phyloP scores from a whole-genome alignment of 208 protist species.

The Acanthamoeba royreba region DNA sequence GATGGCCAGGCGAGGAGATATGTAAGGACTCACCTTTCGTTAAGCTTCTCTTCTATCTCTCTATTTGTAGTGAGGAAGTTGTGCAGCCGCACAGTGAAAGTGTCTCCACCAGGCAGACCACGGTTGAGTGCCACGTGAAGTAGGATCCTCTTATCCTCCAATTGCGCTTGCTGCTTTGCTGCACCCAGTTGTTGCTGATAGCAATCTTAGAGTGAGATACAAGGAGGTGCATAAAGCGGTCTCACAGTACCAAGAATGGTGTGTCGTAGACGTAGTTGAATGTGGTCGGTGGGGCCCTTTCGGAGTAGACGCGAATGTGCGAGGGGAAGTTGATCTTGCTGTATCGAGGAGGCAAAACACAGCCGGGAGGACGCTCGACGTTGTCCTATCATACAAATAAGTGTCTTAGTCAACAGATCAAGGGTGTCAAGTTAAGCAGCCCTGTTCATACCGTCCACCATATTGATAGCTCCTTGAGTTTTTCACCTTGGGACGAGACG shows the following conservation, averaged over 20 bases:
- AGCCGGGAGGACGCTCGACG: not conserved
- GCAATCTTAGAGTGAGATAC: not conserved
- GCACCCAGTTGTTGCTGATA: not conserved
- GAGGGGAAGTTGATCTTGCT: not conserved
- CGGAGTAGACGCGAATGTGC: not conserved
- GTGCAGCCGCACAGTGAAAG: not conserved
- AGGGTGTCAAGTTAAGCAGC: not conserved
- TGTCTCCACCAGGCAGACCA: not conserved
- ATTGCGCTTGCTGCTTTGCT: not conserved
- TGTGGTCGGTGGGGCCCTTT: not conserved
- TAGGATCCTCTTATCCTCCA: not conserved
- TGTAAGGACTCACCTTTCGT: not conserved
- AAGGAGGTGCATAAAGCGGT: not conserved
- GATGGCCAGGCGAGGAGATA: not conserved
- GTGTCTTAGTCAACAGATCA: not conserved
- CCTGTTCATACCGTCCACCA: not conserved
- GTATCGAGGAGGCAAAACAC: not conserved
- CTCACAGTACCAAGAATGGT: not conserved
- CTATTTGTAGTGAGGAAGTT: not conserved
- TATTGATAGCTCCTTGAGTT: not conserved
- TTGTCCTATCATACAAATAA: not conserved
- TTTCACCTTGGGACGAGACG: not conserved
- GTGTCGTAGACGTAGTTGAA: not conserved
- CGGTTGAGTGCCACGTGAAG: not conserved
- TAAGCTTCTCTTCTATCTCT: not conserved